Percentiles rank a stretch among this genome's conserved stretches.
Evolutionary conservation across 148 eudicot genomes (phyloP).

Genomic region (Bassia scoparia): DNA sequence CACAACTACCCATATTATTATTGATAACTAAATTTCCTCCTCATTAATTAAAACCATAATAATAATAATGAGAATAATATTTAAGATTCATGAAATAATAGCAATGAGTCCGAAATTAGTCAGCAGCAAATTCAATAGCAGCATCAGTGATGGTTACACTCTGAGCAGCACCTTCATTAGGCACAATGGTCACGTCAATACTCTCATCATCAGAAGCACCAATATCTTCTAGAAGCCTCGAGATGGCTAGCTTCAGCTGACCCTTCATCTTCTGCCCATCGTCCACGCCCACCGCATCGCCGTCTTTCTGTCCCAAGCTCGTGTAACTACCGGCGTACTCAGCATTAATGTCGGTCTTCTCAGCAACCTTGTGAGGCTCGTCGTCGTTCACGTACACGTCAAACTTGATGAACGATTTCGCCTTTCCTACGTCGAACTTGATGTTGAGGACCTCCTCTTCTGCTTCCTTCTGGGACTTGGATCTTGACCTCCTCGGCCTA

Average conservation of each 20-base stretch:
- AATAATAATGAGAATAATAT: no score
- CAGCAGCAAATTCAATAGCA: neutral
- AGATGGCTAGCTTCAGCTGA: neutral
- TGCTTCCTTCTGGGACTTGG: neutral
- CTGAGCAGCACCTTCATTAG: neutral
- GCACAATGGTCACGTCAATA: neutral
- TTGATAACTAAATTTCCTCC: no score
- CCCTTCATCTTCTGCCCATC: neutral
- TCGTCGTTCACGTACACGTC: neutral
- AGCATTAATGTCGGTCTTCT: neutral
- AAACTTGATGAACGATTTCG: neutral
- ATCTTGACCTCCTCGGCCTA: neutral
- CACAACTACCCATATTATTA: no score
- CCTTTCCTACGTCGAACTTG: neutral
- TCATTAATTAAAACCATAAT: no score
- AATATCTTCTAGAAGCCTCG: neutral
- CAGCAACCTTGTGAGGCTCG: neutral
- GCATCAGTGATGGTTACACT: neutral
- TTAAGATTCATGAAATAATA: no score
- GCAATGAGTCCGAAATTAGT: no score
- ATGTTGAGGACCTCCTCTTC: neutral
- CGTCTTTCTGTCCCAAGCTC: neutral
- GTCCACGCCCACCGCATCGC: neutral
- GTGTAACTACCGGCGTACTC: neutral
- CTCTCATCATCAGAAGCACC: neutral